Percentiles rank a stretch among this genome's conserved stretches.
Conservation (phyloP, 2,329 filamentous ascomycete species). For the Sporothrix pallida region DNA sequence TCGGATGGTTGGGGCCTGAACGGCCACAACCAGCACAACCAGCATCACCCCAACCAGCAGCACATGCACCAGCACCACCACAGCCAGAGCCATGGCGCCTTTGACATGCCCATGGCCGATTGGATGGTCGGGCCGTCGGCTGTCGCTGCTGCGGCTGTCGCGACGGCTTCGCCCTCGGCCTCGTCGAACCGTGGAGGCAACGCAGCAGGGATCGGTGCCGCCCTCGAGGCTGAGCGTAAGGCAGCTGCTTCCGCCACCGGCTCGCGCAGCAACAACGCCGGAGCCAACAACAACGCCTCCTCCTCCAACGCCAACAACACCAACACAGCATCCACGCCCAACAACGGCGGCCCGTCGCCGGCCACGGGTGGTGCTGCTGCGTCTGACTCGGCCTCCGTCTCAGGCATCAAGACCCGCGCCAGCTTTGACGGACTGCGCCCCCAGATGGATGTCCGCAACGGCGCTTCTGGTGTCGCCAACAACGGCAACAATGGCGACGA, state of each 20-base stretch:
- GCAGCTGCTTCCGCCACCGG: conserved; percentile 17
- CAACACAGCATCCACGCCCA: neutral
- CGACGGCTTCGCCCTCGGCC: neutral
- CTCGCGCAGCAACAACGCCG: neutral
- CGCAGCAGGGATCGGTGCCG: conserved; percentile 1
- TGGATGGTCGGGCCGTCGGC: conserved; percentile 37
- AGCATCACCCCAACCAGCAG: conserved; percentile 28
- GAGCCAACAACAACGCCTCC: neutral
- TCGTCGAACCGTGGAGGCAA: conserved; percentile 2
- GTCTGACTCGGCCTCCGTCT: conserved; percentile 5
- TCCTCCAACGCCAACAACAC: neutral
- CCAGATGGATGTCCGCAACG: conserved; percentile 16
- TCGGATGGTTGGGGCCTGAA: conserved; percentile 42
- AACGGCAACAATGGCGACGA: conserved; percentile 12
- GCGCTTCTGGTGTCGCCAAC: neutral
- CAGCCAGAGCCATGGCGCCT: conserved; percentile 35
- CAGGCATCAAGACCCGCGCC: conserved; percentile 4
- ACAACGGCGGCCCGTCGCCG: neutral
- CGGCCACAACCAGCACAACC: conserved; percentile 31
- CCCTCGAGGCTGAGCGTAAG: conserved; percentile 24
- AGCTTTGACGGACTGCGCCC: conserved; percentile 11
- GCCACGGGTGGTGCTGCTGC: neutral
- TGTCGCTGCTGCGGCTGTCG: neutral
- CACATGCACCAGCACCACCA: conserved; percentile 6
- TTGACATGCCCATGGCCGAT: conserved; percentile 41